These are phyloP conservation scores for Dothideomycetes sp. DNA, from an alignment of 2,329 filamentous ascomycete genomes.

Conservation along the genomic window DNA sequence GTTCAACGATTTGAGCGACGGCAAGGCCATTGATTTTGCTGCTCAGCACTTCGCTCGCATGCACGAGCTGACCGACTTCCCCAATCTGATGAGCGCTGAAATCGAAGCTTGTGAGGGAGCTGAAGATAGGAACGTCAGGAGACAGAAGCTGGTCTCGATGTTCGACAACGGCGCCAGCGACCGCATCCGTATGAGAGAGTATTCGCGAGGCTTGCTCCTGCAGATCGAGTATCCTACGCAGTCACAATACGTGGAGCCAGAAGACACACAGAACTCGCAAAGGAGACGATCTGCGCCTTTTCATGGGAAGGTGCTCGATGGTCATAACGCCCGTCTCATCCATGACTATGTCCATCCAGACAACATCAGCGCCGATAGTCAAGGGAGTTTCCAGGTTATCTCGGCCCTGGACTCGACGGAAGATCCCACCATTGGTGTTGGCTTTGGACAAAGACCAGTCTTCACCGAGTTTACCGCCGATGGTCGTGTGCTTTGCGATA, in stretches of 20 bases:
- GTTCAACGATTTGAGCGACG: slow-evolving; percentile 16
- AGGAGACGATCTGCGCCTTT: neutral
- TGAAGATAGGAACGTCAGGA: slow-evolving; percentile 8
- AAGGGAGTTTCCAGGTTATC: slow-evolving; percentile 16
- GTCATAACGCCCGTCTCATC: slow-evolving; percentile 19
- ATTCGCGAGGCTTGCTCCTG: slow-evolving; percentile 20
- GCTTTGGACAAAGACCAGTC: slow-evolving; percentile 44
- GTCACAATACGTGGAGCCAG: too few relatives aligned
- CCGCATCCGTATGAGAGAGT: slow-evolving; percentile 18
- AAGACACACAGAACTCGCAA: too few relatives aligned
- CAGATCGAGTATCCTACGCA: slow-evolving; percentile 19
- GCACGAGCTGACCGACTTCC: slow-evolving; percentile 32
- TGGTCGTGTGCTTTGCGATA: slow-evolving; percentile 30
- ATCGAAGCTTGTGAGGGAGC: neutral
- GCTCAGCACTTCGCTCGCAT: slow-evolving; percentile 42
- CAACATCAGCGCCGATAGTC: slow-evolving; percentile 14
- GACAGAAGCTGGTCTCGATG: slow-evolving; percentile 13
- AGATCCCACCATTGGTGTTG: slow-evolving; percentile 26
- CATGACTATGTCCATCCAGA: slow-evolving; percentile 17
- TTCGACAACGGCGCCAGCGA: slow-evolving; percentile 40
- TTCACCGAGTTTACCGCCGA: slow-evolving; percentile 35
- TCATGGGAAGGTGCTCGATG: neutral
- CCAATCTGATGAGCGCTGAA: slow-evolving; percentile 15
- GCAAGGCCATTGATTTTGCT: slow-evolving; percentile 22
- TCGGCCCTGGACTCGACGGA: neutral